Evolutionary conservation across 441 rosid genomes (phyloP).

Genomic region (Aleurites moluccanus): DNA sequence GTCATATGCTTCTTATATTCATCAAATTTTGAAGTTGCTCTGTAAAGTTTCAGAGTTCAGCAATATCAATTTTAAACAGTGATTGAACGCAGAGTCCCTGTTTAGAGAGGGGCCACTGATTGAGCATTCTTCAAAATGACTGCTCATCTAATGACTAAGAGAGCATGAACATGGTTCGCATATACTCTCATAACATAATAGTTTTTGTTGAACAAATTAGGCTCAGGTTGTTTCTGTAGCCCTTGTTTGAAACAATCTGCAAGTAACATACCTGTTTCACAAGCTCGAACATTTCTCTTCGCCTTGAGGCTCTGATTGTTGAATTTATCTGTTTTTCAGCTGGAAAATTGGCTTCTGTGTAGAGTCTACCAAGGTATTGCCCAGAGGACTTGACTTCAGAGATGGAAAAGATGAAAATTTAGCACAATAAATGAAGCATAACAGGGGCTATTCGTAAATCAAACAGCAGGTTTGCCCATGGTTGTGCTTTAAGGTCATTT

Average conservation of each 20-base stretch:
- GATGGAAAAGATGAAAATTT: slow-evolving; percentile 13
- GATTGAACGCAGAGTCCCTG: neutral
- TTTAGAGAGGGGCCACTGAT: neutral
- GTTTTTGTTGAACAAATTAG: neutral
- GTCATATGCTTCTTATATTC: neutral
- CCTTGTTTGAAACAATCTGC: neutral
- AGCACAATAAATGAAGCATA: neutral
- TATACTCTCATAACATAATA: neutral
- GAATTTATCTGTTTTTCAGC: slow-evolving; percentile 9
- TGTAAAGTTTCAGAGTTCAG: neutral
- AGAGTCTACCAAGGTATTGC: slow-evolving; percentile 14
- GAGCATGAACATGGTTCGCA: neutral
- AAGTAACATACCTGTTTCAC: slow-evolving; percentile 7
- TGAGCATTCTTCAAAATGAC: neutral
- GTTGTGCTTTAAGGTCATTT: neutral
- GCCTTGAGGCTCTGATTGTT: neutral
- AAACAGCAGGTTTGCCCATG: neutral
- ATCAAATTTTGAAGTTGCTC: neutral
- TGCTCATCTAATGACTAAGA: neutral
- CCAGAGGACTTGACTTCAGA: slow-evolving; percentile 11
- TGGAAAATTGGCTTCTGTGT: slow-evolving; percentile 15
- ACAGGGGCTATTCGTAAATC: neutral
- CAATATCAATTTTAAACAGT: neutral
- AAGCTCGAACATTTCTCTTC: neutral
- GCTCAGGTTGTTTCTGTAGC: neutral